These are phyloP conservation scores for Hypoxylon rickii DNA, from an alignment of 495 filamentous ascomycete species.

Conservation along the genomic window DNA sequence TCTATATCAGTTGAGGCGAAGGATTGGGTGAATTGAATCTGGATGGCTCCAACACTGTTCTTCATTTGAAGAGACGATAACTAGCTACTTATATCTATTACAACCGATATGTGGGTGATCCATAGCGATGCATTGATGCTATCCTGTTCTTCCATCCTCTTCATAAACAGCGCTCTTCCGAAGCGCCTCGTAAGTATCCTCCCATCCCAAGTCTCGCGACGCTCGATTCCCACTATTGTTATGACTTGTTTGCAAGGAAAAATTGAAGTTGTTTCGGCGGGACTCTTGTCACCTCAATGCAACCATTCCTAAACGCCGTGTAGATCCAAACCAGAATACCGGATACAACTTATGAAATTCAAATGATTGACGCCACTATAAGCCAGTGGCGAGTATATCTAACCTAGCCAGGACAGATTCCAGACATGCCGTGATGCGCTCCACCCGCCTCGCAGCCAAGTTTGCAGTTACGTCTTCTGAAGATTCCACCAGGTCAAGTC, in stretches of 20 bases:
- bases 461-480: conserved; percentile 50
- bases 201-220: conserved; percentile 17
- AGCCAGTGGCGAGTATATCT: conserved; percentile 41
- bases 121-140: not conserved
- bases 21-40: not conserved
- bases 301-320: conserved; percentile 7
- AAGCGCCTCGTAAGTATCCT: conserved; percentile 24
- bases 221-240: conserved; percentile 12
- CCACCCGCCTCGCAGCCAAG: conserved; percentile 46
- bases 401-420: conserved; percentile 46
- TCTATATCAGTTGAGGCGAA: no score
- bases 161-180: conserved; percentile 27
- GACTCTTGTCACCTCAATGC: conserved; percentile 21
- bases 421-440: conserved; percentile 47
- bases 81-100: conserved; percentile 28
- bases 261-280: not conserved
- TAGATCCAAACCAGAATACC: not conserved
- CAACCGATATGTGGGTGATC: conserved; percentile 6
- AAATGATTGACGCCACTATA: conserved; percentile 32
- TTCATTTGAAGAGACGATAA: conserved; percentile 4
- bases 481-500: conserved; percentile 61
- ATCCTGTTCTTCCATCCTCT: conserved; percentile 5
- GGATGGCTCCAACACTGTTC: conserved; percentile 1
- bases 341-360: not conserved
- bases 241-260: no score